Evolutionary conservation across 768 basidiomycete genomes (phyloP), one percentile per base, ranked within the genome.

Genomic region (Coprinellus aureogranulatus): DNA sequence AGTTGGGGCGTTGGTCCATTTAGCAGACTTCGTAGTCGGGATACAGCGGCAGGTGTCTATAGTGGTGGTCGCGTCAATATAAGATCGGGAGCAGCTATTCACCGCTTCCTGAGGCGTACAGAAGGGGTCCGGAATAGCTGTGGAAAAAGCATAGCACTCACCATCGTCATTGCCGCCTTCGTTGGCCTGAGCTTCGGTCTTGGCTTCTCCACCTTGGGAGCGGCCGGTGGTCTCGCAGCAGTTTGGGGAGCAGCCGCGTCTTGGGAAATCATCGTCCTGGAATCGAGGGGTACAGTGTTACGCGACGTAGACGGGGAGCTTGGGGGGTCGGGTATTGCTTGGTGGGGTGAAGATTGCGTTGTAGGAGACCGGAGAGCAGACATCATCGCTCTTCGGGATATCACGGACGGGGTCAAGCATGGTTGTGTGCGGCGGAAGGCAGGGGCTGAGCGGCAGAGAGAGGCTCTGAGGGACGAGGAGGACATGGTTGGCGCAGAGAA

Each of bases 1-100:
- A 94, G 82, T 67, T 94, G 92, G 0, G 96, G 95, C 2, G 88
- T 88, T 23, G 94, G 93, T 10, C 88, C 83, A n/a, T 81, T 80
- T 46, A 93, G 73, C 27, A 99, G 81, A n/a, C 75, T 80, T 2
- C 75, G 82, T 51, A 98, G 78, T 25, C 90, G 87, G 6, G 74
- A 68, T 5, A 95, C 85, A 12, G 95, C 96, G 25, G 74, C 70
- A 0, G 92, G 86, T 40, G 93, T 92, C 96, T 98, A 64, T 3
- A 41, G 28, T 22, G 18, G 52, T 11, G n/a, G 39, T 11, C 25
- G 30, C 27, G 48, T 26, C 16, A 44, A n/a, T 26, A 14, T 31
- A 30, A 23, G 31, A 42, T 45, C 23, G 34, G 34, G 14, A 34
- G 34, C n/a, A n/a, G n/a, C n/a, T 18, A 48, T 5, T 55, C 20